Evolutionary conservation across 108 stramenopile genomes (phyloP).

Genomic region (Pseudonitzschia delicatissima): DNA sequence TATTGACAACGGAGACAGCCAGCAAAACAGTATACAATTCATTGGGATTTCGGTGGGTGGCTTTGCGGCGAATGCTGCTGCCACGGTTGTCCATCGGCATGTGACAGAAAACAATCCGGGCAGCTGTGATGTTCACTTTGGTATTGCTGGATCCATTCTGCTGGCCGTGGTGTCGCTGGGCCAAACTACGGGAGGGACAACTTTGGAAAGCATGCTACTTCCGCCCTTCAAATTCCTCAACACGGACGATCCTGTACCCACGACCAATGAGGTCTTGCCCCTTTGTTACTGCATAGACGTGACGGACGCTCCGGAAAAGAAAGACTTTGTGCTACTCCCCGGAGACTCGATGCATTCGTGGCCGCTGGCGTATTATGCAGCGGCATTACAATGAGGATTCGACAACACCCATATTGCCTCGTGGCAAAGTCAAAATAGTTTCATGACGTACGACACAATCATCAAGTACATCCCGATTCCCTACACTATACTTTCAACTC

Average conservation of each 20-base stretch:
- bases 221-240: slow-evolving; percentile 35
- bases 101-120: background rate
- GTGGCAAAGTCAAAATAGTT: too few species aligned
- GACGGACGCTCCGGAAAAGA: slow-evolving; percentile 15
- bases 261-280: slow-evolving; percentile 34
- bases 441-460: too few species aligned
- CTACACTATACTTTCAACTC: too few species aligned
- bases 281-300: slow-evolving; percentile 34
- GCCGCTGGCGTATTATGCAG: slow-evolving; percentile 33
- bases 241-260: slow-evolving; percentile 49
- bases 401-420: too few species aligned
- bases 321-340: slow-evolving; percentile 22
- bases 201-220: slow-evolving; percentile 34
- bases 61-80: slow-evolving; percentile 39
- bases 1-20: background rate
- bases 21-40: slow-evolving; percentile 25
- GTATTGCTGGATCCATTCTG: slow-evolving; percentile 43
- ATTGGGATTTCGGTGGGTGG: slow-evolving; percentile 45
- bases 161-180: slow-evolving; percentile 27
- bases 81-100: slow-evolving; percentile 5
- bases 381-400: slow-evolving; percentile 14
- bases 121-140: background rate
- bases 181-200: slow-evolving; percentile 25
- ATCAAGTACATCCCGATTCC: too few species aligned
- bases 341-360: slow-evolving; percentile 43